Percentiles rank a stretch among this genome's conserved stretches.
phyloP scores from a whole-genome alignment of 352 stramenopile species.

The Phytophthora sojae region DNA sequence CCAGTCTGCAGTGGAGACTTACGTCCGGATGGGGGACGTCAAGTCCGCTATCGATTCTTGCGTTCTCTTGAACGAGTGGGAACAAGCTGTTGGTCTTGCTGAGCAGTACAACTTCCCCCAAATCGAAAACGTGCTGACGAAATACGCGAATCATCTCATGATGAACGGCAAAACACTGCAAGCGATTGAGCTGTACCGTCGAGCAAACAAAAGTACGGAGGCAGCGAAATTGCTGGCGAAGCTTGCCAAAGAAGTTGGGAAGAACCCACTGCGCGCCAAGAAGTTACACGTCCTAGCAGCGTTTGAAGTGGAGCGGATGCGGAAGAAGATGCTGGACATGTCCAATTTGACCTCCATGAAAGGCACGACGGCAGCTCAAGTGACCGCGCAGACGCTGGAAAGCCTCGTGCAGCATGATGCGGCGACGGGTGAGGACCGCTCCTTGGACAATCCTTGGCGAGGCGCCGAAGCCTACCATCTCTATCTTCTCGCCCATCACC shows the following conservation, averaged over 20 bases:
- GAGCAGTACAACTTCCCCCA: slow-evolving; percentile 94
- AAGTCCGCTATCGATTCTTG: slow-evolving; percentile 95
- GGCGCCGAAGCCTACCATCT: slow-evolving; percentile 95
- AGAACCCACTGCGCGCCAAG: slow-evolving; percentile 91
- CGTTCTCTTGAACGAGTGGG: slow-evolving; percentile 94
- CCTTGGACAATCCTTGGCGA: slow-evolving; percentile 94
- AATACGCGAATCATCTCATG: slow-evolving; percentile 90
- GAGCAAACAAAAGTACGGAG: slow-evolving; percentile 93
- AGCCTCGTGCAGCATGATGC: slow-evolving; percentile 92
- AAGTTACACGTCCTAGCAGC: slow-evolving; percentile 95
- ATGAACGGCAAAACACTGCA: slow-evolving; percentile 88
- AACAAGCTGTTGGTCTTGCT: slow-evolving; percentile 89
- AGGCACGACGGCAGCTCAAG: slow-evolving; percentile 72
- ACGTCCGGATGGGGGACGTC: slow-evolving; percentile 89
- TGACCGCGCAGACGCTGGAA: slow-evolving; percentile 92
- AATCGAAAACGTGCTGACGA: slow-evolving; percentile 93
- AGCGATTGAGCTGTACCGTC: slow-evolving; percentile 93
- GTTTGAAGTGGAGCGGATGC: slow-evolving; percentile 93
- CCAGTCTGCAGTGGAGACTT: slow-evolving; percentile 84
- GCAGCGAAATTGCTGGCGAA: slow-evolving; percentile 91
- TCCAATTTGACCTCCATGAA: slow-evolving; percentile 66
- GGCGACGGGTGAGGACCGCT: slow-evolving; percentile 79
- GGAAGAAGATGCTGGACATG: slow-evolving; percentile 90
- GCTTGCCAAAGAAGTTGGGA: slow-evolving; percentile 82
- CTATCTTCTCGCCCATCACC: slow-evolving; percentile 92